Evolutionary conservation across 1,284 basidiomycete species (phyloP), one percentile per base, ranked within the genome.

Genomic region (Cryptococcus neoformans): DNA sequence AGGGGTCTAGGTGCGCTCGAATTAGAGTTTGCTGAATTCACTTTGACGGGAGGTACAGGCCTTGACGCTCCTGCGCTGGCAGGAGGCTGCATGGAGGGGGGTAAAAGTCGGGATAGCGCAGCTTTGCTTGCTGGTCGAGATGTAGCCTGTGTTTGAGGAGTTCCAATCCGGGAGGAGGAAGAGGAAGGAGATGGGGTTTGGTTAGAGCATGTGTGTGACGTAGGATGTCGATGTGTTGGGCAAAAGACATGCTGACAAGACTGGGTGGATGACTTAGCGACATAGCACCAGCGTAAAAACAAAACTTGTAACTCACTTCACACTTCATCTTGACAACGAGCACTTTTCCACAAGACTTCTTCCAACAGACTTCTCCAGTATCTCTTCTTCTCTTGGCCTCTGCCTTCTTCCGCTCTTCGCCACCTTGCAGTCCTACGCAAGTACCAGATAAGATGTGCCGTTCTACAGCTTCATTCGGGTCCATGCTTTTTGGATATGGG

Each of bases 311-410:
- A 67, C 73, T 66, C 60, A 73, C 71, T 35, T 70, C 70, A 54
- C 77, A 78, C 49, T 65, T 63, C 68, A 78, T 76, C 44, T 67
- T 68, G 8, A 75, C 77, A 12, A 78, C 68, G 49, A 78, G 60
- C 7, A 58, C 57, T 63, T 78, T 78, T 12, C 53, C 50, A 57
- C 77, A 78, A 7, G 66, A 67, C 48, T 65, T 72, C 51, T 64
- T 63, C 62, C 62, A 78, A 63, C 77, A 78, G 0, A 78, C 63
- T 45, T 77, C 68, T 4, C 77, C 77, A 38, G 56, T 60, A 28
- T 75, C 71, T 54, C 71, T 76, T 55, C 63, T 67, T 54, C 52
- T 51, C 53, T 60, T 68, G 44, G 72, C 53, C 49, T 74, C 68
- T 2, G 68, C 69, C 59, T 69, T 70, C 44, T 64, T 62, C 28